These are phyloP conservation scores for Bothriochloa decipiens DNA, from an alignment of 176 grass and related monocot genomes.

Conservation along the genomic window DNA sequence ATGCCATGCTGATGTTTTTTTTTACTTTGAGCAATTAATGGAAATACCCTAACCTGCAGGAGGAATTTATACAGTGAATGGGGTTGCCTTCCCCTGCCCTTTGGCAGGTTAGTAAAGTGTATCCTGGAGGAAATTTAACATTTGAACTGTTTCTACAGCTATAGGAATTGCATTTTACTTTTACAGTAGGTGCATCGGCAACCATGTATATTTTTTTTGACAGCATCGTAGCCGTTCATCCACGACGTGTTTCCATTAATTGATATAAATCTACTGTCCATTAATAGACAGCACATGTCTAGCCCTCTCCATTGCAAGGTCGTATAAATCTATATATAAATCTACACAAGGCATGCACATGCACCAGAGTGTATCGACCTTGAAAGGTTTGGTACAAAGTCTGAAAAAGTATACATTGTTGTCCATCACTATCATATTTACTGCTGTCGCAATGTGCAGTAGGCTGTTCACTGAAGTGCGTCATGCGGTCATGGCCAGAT, in stretches of 20 bases:
- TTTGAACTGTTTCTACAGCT: background rate
- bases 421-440: background rate
- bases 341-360: background rate
- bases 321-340: background rate
- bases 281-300: too few species aligned
- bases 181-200: background rate
- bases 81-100: background rate
- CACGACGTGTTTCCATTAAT: background rate
- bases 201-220: background rate
- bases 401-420: background rate
- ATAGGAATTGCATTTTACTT: conserved; percentile 1
- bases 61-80: background rate
- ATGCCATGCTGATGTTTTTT: background rate
- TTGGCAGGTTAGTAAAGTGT: conserved; percentile 6
- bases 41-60: conserved; percentile 29
- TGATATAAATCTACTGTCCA: too few species aligned
- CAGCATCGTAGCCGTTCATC: background rate
- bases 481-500: background rate
- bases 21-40: conserved; percentile 4
- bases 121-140: background rate
- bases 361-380: background rate
- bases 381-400: background rate
- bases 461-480: background rate
- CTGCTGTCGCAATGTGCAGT: background rate
- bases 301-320: background rate